phyloP scores from a whole-genome alignment of 192 early-diverging fungal species.

The Coemansia sp. region DNA sequence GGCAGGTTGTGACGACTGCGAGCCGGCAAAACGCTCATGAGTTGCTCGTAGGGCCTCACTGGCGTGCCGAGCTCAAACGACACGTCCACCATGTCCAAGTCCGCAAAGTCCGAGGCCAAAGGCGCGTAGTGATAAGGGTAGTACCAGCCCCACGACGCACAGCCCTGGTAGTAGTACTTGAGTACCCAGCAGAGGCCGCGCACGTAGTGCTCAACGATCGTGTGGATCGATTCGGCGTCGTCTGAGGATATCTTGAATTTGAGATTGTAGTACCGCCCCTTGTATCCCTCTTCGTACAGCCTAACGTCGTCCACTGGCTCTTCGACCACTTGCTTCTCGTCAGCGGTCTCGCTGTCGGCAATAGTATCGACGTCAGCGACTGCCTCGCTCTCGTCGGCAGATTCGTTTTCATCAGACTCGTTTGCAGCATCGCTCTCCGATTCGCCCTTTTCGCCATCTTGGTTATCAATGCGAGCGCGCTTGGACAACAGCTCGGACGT shows the following conservation, averaged over 20 bases:
- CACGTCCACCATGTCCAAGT: constrained; percentile 73
- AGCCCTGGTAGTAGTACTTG: constrained; percentile 93
- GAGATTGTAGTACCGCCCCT: constrained; percentile 69
- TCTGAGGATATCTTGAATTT: constrained; percentile 69
- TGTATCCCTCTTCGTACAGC: constrained; percentile 80
- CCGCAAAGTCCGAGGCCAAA: constrained; percentile 77
- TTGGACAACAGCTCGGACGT: constrained; percentile 17
- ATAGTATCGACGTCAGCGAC: constrained; percentile 57
- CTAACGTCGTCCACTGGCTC: constrained; percentile 57
- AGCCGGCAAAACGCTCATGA: constrained; percentile 96
- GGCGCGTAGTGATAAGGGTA: constrained; percentile 98
- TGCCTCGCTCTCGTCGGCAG: constrained; percentile 63
- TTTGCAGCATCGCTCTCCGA: constrained; percentile 22
- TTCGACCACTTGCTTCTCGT: background rate
- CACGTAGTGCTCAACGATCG: constrained; percentile 79
- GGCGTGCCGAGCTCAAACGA: constrained; percentile 84
- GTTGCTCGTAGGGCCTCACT: constrained; percentile 90
- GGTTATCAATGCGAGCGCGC: constrained; percentile 20
- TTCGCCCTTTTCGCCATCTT: constrained; percentile 30
- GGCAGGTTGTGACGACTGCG: constrained; percentile 66
- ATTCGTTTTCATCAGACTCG: constrained; percentile 31
- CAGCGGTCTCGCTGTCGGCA: constrained; percentile 13
- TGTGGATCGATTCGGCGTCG: constrained; percentile 57
- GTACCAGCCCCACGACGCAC: constrained; percentile 97
- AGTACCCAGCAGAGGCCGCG: constrained; percentile 98